Conservation (phyloP, 176 grass and related monocot species). For the Raddia distichophylla region DNA sequence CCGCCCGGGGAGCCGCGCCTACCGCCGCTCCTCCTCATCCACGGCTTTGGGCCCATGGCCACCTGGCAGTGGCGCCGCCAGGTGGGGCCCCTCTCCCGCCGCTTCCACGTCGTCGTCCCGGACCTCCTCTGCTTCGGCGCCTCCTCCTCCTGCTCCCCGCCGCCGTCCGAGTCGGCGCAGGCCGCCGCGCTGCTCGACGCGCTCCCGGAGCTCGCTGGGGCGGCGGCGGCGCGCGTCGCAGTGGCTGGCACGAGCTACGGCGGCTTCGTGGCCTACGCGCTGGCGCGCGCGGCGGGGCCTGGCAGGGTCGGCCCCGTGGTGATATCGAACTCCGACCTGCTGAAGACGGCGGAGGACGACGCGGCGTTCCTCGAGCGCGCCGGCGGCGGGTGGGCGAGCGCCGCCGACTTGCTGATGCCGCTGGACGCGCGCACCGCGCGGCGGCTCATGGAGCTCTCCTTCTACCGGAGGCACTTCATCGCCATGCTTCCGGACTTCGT, state of each 20-base stretch:
- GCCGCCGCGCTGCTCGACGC: slow-evolving; percentile 63
- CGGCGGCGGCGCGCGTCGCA: slow-evolving; percentile 17
- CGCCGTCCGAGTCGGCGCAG: slow-evolving; percentile 57
- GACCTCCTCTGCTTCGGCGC: slow-evolving; percentile 88
- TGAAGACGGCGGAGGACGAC: slow-evolving; percentile 70
- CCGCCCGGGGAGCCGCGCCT: slow-evolving; percentile 41
- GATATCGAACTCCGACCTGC: slow-evolving; percentile 75
- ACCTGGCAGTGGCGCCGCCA: slow-evolving; percentile 84
- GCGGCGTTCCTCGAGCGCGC: slow-evolving; percentile 44
- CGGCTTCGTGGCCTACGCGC: slow-evolving; percentile 75
- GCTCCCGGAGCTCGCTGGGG: slow-evolving; percentile 17
- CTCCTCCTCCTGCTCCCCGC: slow-evolving; percentile 46
- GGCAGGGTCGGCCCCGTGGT: slow-evolving; percentile 58
- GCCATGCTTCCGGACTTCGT: slow-evolving; percentile 68
- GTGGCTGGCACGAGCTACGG: slow-evolving; percentile 86
- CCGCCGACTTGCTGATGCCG: slow-evolving; percentile 58
- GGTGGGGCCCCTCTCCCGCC: slow-evolving; percentile 44
- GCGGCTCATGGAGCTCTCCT: slow-evolving; percentile 44
- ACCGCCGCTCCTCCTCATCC: slow-evolving; percentile 68
- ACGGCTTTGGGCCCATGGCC: slow-evolving; percentile 73
- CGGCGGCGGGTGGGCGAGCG: slow-evolving; percentile 23
- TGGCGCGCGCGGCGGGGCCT: slow-evolving; percentile 54
- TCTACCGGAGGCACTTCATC: slow-evolving; percentile 46
- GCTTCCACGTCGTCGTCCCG: slow-evolving; percentile 71
- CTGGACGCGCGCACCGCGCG: slow-evolving; percentile 33